A percentile compares a stretch with the other conserved stretches of the same genome.
These are phyloP conservation scores for Aspergillus thermomutatus DNA, from an alignment of 2,329 filamentous ascomycete species.

Conservation along the genomic window DNA sequence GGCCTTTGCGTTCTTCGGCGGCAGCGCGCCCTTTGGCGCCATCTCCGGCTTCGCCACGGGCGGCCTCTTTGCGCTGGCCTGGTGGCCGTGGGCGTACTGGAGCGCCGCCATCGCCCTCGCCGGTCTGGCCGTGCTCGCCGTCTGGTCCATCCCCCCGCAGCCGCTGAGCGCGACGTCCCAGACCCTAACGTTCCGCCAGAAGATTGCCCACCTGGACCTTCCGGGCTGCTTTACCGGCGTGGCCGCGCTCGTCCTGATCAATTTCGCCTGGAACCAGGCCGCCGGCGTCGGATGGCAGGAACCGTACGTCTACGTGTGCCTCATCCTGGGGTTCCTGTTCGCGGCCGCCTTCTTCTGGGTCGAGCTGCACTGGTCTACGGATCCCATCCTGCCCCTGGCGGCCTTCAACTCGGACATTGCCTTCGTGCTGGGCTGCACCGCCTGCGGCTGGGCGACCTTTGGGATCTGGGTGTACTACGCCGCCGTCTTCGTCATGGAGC, in stretches of 20 bases:
- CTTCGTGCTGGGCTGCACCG: constrained; percentile 40
- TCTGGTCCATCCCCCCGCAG: constrained; percentile 21
- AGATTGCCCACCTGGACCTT: constrained; percentile 31
- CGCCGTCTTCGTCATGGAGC: constrained; percentile 3
- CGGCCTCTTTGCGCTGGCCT: constrained; percentile 36
- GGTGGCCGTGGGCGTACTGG: constrained; percentile 53
- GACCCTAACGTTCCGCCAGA: constrained; percentile 4
- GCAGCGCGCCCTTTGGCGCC: constrained; percentile 42
- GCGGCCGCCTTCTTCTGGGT: constrained; percentile 53
- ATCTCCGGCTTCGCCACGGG: constrained; percentile 38
- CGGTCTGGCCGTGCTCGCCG: constrained; percentile 31
- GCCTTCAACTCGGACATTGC: constrained; percentile 23
- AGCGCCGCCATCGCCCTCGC: constrained; percentile 22
- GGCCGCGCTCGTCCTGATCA: constrained; percentile 56
- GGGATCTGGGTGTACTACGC: constrained; percentile 42
- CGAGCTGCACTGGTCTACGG: constrained; percentile 39
- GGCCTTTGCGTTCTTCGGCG: constrained; percentile 51
- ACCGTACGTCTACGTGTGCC: constrained; percentile 51
- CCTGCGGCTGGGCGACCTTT: constrained; percentile 40
- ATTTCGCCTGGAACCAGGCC: constrained; percentile 64
- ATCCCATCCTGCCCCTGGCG: constrained; percentile 55
- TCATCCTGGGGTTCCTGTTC: constrained; percentile 56
- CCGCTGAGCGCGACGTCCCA: not conserved
- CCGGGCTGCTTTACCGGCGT: constrained; percentile 47
- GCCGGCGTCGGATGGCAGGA: constrained; percentile 55